Percentiles rank a stretch among this genome's conserved stretches.
These are phyloP conservation scores for Collybia mongolica DNA, from an alignment of 768 basidiomycete genomes.

Conservation along the genomic window DNA sequence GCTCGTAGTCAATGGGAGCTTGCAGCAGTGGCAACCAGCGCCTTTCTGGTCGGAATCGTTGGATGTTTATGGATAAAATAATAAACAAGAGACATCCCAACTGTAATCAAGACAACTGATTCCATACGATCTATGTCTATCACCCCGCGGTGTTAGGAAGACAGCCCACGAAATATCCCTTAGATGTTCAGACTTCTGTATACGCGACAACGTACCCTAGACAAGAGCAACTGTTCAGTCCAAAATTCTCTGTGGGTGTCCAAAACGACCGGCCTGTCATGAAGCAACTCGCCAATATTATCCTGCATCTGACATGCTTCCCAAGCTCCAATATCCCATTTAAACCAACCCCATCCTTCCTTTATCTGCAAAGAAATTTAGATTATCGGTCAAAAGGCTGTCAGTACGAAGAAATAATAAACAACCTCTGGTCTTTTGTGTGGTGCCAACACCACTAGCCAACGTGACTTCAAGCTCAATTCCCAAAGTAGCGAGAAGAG, in stretches of 20 bases:
- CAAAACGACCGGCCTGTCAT: slow-evolving; percentile 39
- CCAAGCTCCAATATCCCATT: slow-evolving; percentile 59
- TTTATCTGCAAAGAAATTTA: slow-evolving; percentile 45
- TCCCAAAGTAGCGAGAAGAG: slow-evolving; percentile 66
- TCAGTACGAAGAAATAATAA: not conserved
- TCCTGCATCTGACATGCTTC: slow-evolving; percentile 36
- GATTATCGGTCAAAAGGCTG: not conserved
- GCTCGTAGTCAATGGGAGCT: slow-evolving; percentile 10
- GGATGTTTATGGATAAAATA: slow-evolving; percentile 23
- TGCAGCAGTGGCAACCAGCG: slow-evolving; percentile 32
- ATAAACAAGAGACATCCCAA: slow-evolving; percentile 18
- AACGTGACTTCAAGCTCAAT: slow-evolving; percentile 56
- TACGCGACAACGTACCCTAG: slow-evolving; percentile 54
- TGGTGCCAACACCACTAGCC: slow-evolving; percentile 70
- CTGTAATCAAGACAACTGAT: slow-evolving; percentile 1
- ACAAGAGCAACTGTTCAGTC: not conserved
- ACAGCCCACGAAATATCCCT: not conserved
- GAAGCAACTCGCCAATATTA: slow-evolving; percentile 41
- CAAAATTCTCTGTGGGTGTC: not conserved
- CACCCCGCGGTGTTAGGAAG: not conserved
- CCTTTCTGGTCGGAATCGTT: slow-evolving; percentile 33
- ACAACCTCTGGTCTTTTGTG: slow-evolving; percentile 76
- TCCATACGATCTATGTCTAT: not conserved
- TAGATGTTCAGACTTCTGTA: slow-evolving; percentile 41
- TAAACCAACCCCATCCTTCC: slow-evolving; percentile 64